Evolutionary conservation across 495 filamentous ascomycete genomes (phyloP), one percentile per base, ranked within the genome.

Genomic region (Hypoxylon fuscum): DNA sequence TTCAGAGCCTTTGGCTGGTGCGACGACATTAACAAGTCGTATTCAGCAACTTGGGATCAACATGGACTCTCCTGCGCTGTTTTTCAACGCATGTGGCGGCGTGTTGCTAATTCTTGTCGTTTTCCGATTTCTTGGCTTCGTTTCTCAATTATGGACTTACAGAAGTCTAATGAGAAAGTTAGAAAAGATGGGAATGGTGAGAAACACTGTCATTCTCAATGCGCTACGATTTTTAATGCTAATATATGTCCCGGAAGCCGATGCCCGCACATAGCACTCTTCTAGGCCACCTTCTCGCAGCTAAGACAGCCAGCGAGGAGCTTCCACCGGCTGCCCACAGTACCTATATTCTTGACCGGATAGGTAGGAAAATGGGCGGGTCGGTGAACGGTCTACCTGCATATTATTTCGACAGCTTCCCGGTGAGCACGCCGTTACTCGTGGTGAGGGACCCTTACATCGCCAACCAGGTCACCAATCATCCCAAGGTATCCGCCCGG

Each of bases 371-470:
- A 15, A 37, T 72, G 9, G 60, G 57, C 10, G 55, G 55, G 5
- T 12, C 5, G 5, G 15, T 15, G 35, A 34, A 43, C 10, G 61
- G 59, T 0, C 38, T 57, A 12, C 59, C 60, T 5, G 65, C 66
- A 2, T 73, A 59, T 38, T 73, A 73, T 15, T 64, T 73, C 27
- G 70, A 73, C 23, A 62, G 53, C 12, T 71, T 54, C 31, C 70
- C 70, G 1, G 34, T 73, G 18, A 51, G 41, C 50, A 38, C 34
- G 34, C 68, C 64, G 27, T 22, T 73, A 44, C 52, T 69, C 31
- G 14, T 69, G 1, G 14, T 73, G 10, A 61, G 55, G 14, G 68
- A 71, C 32, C 50, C 63, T n/a, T 66, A 59, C 12, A 58, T 72
- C 12, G 66, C 69, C 34, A 64, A 70, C 27, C 69, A 72, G 23